phyloP scores from a whole-genome alignment of 2,329 filamentous ascomycete species.

The Ciborinia camelliae region DNA sequence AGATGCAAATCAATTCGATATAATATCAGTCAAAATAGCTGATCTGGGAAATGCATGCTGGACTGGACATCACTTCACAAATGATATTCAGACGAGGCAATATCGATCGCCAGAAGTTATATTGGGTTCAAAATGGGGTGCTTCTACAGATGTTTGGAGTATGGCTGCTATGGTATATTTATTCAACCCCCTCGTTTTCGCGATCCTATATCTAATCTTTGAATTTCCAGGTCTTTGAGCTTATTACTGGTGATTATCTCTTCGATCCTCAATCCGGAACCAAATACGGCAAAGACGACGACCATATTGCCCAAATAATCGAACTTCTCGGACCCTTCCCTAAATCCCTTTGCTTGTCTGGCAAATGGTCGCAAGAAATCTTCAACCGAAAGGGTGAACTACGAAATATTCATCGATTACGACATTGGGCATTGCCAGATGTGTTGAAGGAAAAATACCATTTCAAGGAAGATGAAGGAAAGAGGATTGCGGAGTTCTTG shows the following conservation, averaged over 20 bases:
- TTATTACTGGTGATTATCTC: slow-evolving; percentile 97
- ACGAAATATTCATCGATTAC: slow-evolving; percentile 91
- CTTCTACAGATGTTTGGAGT: slow-evolving; percentile 99
- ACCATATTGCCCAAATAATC: slow-evolving; percentile 98
- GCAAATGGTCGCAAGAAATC: slow-evolving; percentile 98
- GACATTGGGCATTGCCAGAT: slow-evolving; percentile 92
- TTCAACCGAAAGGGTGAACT: slow-evolving; percentile 98
- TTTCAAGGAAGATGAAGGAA: slow-evolving; percentile 78
- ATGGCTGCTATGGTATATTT: slow-evolving; percentile 93
- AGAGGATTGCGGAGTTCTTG: slow-evolving; percentile 77
- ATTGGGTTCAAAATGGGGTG: slow-evolving; percentile 94
- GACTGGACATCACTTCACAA: slow-evolving; percentile 98
- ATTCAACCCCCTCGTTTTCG: not conserved
- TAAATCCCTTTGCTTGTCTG: slow-evolving; percentile 83
- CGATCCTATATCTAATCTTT: slow-evolving; percentile 1
- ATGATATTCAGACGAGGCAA: slow-evolving; percentile 97
- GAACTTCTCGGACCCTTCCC: slow-evolving; percentile 92
- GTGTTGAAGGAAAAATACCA: slow-evolving; percentile 97
- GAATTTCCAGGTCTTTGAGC: slow-evolving; percentile 74
- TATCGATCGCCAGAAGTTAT: slow-evolving; percentile 98
- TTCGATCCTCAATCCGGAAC: slow-evolving; percentile 98
- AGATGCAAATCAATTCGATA: slow-evolving; percentile 41
- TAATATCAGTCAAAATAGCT: slow-evolving; percentile 97
- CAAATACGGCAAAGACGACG: slow-evolving; percentile 98
- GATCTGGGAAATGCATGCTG: slow-evolving; percentile 98